A percentile compares a stretch with the other conserved stretches of the same genome.
Conservation (phyloP, 441 rosid genomes). For the Gossypium schwendimanii region DNA sequence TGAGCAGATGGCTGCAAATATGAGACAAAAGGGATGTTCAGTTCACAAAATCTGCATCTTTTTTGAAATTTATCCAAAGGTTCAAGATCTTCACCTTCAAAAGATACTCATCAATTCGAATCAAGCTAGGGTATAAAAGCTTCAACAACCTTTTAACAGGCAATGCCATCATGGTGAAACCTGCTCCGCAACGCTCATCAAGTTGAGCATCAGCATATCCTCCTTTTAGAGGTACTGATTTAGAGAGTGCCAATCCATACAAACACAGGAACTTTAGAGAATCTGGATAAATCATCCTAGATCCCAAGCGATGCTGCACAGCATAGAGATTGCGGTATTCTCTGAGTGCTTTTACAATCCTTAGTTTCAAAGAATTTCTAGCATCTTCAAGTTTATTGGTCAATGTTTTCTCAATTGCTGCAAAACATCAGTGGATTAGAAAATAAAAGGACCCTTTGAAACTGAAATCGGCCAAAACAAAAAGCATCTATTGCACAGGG, state of each 20-base stretch:
- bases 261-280: conserved; percentile 68
- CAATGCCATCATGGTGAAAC: conserved; percentile 85
- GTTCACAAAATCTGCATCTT: conserved; percentile 1
- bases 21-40: conserved; percentile 14
- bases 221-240: conserved; percentile 75
- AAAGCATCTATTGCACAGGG: conserved; percentile 12
- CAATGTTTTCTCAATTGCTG: conserved; percentile 91
- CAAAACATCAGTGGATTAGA: conserved; percentile 25
- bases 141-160: conserved; percentile 81
- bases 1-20: conserved; percentile 51
- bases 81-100: conserved; percentile 41
- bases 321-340: conserved; percentile 84
- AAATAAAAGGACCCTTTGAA: conserved; percentile 11
- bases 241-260: conserved; percentile 81
- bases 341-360: conserved; percentile 84
- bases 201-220: conserved; percentile 81
- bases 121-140: conserved; percentile 75
- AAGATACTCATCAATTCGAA: conserved; percentile 77
- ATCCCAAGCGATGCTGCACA: conserved; percentile 89
- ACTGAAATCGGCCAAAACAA: conserved; percentile 16
- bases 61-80: neutral
- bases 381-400: conserved; percentile 91
- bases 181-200: conserved; percentile 90
- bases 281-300: conserved; percentile 89
- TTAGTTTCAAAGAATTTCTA: conserved; percentile 60